These are phyloP conservation scores for Thermochaetoides thermophila DNA, from an alignment of 495 filamentous ascomycete species.

Conservation along the genomic window DNA sequence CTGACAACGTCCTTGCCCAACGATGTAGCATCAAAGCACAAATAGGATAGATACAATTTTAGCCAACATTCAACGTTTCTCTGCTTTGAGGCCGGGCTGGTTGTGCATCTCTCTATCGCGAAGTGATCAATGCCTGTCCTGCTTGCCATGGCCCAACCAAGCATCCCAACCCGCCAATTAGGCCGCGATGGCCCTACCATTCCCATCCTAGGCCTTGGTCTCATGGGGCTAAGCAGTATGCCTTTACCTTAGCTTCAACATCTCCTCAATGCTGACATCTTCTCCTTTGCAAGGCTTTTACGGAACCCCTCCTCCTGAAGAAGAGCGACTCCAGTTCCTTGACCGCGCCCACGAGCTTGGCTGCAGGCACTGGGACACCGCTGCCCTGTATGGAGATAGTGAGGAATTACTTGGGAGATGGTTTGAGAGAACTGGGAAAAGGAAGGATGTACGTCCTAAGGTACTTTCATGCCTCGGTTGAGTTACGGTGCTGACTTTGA, in stretches of 20 bases:
- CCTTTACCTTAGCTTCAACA: background rate
- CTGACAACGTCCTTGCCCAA: too few species aligned
- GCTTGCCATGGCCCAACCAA: too few species aligned
- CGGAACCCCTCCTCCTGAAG: conserved; percentile 18
- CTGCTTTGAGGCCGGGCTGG: too few species aligned
- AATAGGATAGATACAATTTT: too few species aligned
- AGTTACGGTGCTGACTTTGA: background rate
- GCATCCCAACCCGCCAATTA: conserved; percentile 17
- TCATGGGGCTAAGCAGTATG: conserved; percentile 32
- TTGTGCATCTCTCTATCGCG: too few species aligned
- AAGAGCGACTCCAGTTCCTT: conserved; percentile 25
- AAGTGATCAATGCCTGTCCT: too few species aligned
- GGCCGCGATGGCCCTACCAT: conserved; percentile 39
- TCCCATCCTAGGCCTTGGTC: conserved; percentile 37
- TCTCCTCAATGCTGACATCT: background rate
- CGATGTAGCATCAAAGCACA: too few species aligned
- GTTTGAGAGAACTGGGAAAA: conserved; percentile 20
- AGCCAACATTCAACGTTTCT: too few species aligned
- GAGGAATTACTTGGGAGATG: conserved; percentile 34
- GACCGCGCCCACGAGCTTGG: conserved; percentile 26
- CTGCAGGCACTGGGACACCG: conserved; percentile 29
- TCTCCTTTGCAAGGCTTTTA: conserved; percentile 20
- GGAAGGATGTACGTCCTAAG: conserved; percentile 2
- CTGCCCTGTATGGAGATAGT: conserved; percentile 27
- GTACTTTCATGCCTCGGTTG: too few species aligned